Base-by-base conservation (phyloP, 192 early-diverging fungal genomes). In the Dissophora globulifera region DNA sequence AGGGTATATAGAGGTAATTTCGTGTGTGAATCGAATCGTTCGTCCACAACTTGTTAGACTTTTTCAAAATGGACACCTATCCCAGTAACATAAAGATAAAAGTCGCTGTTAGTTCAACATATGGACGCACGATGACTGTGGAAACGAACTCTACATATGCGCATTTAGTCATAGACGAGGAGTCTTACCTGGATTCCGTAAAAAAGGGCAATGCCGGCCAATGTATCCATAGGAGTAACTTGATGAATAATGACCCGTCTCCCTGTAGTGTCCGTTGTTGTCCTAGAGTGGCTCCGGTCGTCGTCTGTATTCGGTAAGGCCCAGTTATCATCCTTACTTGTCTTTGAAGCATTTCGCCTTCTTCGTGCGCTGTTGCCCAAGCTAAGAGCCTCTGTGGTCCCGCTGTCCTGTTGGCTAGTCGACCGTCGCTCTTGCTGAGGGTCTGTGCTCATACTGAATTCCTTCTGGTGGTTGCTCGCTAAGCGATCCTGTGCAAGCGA, bases 151-250 rank as follows among this genome's bases (percentile, higher is more conserved):
- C n/a, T n/a, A n/a, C n/a, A n/a, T n/a, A n/a, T n/a, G n/a, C n/a
- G n/a, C n/a, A n/a, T n/a, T n/a, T n/a, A n/a, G n/a, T n/a, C n/a
- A n/a, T n/a, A n/a, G n/a, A n/a, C n/a, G n/a, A n/a, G n/a, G n/a
- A n/a, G n/a, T n/a, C n/a, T n/a, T 67, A 83, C 82, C 69, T 78
- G 72, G 12, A 85, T 83, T 25, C 84, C 84, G 32, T 85, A 85
- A 45, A 78, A 80, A 22, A 85, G 66, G 13, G 80, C 66, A 47
- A 85, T 78, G 22, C 84, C 84, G 4, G 80, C 82, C 43, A 85
- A 54, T 8, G 82, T 85, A 57, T 85, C 84, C 10, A 53, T 60
- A 25, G 46, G 25, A 25, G 68, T 32, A 8, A 85, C 69, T 20
- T 63, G 62, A 53, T 85, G 84, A 3, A 85, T 67, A 17, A 83